These are phyloP conservation scores for Cladosporium sp. DNA, from an alignment of 2,329 filamentous ascomycete species.

Conservation along the genomic window DNA sequence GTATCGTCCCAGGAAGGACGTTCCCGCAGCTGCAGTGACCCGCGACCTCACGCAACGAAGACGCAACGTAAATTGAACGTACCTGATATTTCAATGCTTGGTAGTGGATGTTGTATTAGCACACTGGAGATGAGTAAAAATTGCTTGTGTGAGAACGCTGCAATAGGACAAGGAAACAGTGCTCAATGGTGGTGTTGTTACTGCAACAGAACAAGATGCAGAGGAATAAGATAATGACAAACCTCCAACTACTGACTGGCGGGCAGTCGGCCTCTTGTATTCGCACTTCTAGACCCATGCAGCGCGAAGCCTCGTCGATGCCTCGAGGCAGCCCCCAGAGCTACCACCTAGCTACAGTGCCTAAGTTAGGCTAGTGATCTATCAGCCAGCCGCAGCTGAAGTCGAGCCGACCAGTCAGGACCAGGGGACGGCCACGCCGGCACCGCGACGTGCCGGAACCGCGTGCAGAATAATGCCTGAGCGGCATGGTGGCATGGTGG, in stretches of 20 bases:
- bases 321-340: constrained; percentile 1
- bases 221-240: constrained; percentile 13
- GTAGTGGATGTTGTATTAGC: background rate
- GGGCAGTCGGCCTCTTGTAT: constrained; percentile 13
- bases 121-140: background rate
- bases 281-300: background rate
- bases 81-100: background rate
- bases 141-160: background rate
- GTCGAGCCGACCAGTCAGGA: constrained; percentile 11
- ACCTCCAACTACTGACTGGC: constrained; percentile 13
- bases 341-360: background rate
- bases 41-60: background rate
- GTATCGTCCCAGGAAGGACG: background rate
- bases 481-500: constrained; percentile 5
- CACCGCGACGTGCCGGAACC: constrained; percentile 16
- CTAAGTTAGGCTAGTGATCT: constrained; percentile 12
- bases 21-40: background rate
- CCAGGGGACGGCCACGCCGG: constrained; percentile 6
- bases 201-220: background rate
- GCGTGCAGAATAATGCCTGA: background rate
- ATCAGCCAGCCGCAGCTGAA: constrained; percentile 22
- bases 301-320: background rate
- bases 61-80: background rate
- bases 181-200: background rate
- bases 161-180: background rate